Evolutionary conservation across 768 basidiomycete species (phyloP), one percentile per base, ranked within the genome.

Genomic region (Russula olivacea): DNA sequence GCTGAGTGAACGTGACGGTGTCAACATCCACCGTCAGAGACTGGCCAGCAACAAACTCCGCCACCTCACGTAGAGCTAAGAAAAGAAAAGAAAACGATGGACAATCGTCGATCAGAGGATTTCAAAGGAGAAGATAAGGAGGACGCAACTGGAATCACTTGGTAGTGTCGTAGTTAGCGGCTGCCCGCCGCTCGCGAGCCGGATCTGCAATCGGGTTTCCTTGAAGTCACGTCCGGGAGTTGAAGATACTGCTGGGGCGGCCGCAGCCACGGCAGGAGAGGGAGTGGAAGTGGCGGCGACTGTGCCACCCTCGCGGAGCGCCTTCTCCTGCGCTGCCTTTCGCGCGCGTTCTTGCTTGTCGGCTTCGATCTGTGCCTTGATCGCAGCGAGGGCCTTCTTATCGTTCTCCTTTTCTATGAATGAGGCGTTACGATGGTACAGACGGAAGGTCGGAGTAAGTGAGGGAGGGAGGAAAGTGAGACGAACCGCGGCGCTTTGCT

Each of bases 321-420:
- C 95, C 72, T 98, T 98, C 75, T 98, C 96, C 52, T 86, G 78
- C 0, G 94, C 94, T 1, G 86, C 80, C 70, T 91, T 94, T 71
- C 89, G 93, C 0, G 92, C 92, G 21, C 96, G 85, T 10, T 84
- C 87, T 57, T 83, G 83, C 76, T 94, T 98, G 78, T 97, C 95
- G 0, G 87, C 91, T 74, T 95, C 94, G 67, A 98, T 97, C 73
- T 97, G 94, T 0, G 89, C 91, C 72, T 93, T 93, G 71, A 98
- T 79, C 0, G 90, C 89, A 3, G 91, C 91, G 66, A 78, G 85
- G 1, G 93, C 95, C 69, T 86, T 87, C 12, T 86, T 86, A 54
- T 98, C 96, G 56, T 89, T 91, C 45, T 92, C 71, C 76, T 98
- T 98, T 70, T 98, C 96, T 95, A 70, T 15, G 48, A 25, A 64